Evolutionary conservation across 352 stramenopile genomes (phyloP), one percentile per base, ranked within the genome.

Genomic region (Aphanomyces astaci): DNA sequence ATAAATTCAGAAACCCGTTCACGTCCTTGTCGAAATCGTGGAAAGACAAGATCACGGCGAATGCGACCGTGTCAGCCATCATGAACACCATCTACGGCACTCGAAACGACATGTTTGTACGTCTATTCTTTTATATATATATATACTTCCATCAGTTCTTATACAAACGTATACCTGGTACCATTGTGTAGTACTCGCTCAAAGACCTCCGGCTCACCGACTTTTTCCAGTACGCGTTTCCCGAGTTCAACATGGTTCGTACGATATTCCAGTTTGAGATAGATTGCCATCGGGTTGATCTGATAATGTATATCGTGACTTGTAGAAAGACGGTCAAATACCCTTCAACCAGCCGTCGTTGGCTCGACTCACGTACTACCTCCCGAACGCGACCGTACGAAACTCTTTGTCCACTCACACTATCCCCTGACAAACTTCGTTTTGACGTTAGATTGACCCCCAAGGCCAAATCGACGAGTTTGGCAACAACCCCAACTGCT

Each of bases 161-260:
- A 1, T 28, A 56, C n/a, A 22, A 9, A 19, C 1, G 25, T 55
- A 24, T 30, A n/a, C n/a, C 15, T 43, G 36, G 7, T 43, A 15
- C 7, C 36, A 7, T 7, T 15, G 36, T 15, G 15, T 43, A 68
- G 62, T 68, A 68, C 28, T 59, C 62, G 32, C 25, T 68, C 27
- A 43, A 57, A 25, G 43, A 68, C 36, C 9, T 68, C 1, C n/a
- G 27, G 4, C 30, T 68, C 15, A 68, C 27, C 0, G 62, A 68
- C 31, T 68, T 59, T 52, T 43, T n/a, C 40, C 25, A n/a, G 30
- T 39, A 68, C n/a, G 62, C 48, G n/a, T 46, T 56, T 30, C 28
- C 40, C 10, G 48, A 48, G n/a, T 19, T 68, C 17, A 11, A 56
- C n/a, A 19, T 68, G 27, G 62, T 68, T 31, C 39, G 43, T 59